phyloP scores from a whole-genome alignment of 352 stramenopile species.

The Globisporangium abappressorium region DNA sequence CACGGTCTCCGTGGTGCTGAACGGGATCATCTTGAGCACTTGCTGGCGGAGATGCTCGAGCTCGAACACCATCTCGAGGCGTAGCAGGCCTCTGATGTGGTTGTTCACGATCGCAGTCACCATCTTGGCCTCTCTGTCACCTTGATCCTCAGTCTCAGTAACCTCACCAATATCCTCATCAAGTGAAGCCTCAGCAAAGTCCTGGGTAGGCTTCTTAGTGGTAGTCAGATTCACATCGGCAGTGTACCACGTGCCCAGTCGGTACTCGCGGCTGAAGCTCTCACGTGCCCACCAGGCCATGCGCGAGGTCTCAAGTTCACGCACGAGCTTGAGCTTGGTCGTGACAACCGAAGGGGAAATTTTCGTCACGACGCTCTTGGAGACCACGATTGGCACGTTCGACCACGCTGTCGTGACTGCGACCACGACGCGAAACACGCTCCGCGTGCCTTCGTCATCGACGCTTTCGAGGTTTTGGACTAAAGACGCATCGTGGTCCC shows the following conservation, averaged over 20 bases:
- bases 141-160: slow-evolving; percentile 8
- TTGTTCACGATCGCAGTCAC: slow-evolving; percentile 18
- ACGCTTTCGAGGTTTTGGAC: slow-evolving; percentile 19
- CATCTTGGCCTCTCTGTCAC: background rate
- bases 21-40: slow-evolving; percentile 38
- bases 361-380: slow-evolving; percentile 70
- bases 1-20: slow-evolving; percentile 24
- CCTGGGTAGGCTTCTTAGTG: background rate
- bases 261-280: slow-evolving; percentile 68
- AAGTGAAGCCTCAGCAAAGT: background rate
- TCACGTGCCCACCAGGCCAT: slow-evolving; percentile 81
- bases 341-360: slow-evolving; percentile 39
- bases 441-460: slow-evolving; percentile 43
- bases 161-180: background rate
- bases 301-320: slow-evolving; percentile 41
- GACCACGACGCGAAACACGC: slow-evolving; percentile 58
- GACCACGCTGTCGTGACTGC: slow-evolving; percentile 52
- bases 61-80: slow-evolving; percentile 47
- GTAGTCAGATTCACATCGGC: slow-evolving; percentile 37
- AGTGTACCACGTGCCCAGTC: slow-evolving; percentile 73
- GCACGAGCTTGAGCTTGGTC: slow-evolving; percentile 44
- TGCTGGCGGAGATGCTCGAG: slow-evolving; percentile 68
- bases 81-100: slow-evolving; percentile 41
- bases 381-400: slow-evolving; percentile 51
- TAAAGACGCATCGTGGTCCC: slow-evolving; percentile 32